Percentiles rank a stretch among this genome's conserved stretches.
phyloP scores from a whole-genome alignment of 2,329 filamentous ascomycete genomes.

The Hypoxylon sp. region DNA sequence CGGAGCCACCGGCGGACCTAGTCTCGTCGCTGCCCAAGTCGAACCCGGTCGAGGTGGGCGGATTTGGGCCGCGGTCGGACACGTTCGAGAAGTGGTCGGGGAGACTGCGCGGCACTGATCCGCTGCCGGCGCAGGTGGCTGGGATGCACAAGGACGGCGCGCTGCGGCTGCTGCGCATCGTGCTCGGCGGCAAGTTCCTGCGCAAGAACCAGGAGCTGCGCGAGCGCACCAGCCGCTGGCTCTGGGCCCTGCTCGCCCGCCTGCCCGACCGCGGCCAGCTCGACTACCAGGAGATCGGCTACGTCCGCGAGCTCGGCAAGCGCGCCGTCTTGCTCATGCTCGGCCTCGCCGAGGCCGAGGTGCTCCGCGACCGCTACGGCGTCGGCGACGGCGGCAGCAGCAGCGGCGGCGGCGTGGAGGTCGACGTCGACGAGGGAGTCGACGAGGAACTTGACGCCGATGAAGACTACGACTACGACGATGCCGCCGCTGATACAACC shows the following conservation, averaged over 20 bases:
- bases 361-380: slow-evolving; percentile 53
- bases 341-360: slow-evolving; percentile 62
- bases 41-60: slow-evolving; percentile 63
- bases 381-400: slow-evolving; percentile 45
- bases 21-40: slow-evolving; percentile 61
- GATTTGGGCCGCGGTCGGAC: slow-evolving; percentile 59
- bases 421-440: slow-evolving; percentile 55
- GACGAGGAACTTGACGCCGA: slow-evolving; percentile 52
- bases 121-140: slow-evolving; percentile 65
- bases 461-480: slow-evolving; percentile 44
- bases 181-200: slow-evolving; percentile 71
- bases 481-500: slow-evolving; percentile 48
- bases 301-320: slow-evolving; percentile 81
- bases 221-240: slow-evolving; percentile 78
- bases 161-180: slow-evolving; percentile 70
- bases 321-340: slow-evolving; percentile 70
- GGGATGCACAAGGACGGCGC: slow-evolving; percentile 72
- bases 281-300: slow-evolving; percentile 76
- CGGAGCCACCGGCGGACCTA: slow-evolving; percentile 59
- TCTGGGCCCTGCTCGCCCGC: slow-evolving; percentile 82
- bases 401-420: slow-evolving; percentile 43
- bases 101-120: slow-evolving; percentile 61
- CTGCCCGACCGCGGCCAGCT: slow-evolving; percentile 79
- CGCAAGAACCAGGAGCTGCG: slow-evolving; percentile 66
- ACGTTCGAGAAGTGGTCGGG: slow-evolving; percentile 61